Conservation (phyloP, 2,329 filamentous ascomycete genomes). For the Xylariaceae sp. region DNA sequence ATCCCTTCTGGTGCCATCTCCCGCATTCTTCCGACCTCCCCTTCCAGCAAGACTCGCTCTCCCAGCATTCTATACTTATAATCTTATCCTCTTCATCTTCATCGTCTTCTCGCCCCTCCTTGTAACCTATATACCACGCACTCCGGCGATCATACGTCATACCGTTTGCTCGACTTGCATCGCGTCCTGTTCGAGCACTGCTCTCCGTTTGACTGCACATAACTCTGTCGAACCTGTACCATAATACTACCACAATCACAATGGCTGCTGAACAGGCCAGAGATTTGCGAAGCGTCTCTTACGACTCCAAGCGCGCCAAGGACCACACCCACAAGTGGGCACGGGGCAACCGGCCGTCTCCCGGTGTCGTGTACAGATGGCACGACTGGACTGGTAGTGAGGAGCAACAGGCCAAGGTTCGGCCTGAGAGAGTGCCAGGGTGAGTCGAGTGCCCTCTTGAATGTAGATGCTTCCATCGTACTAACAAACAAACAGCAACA, state of each 20-base stretch:
- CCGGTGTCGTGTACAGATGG: slow-evolving; percentile 25
- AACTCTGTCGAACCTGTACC: background rate
- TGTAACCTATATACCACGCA: slow-evolving; percentile 6
- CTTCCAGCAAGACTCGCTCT: slow-evolving; percentile 15
- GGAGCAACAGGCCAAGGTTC: slow-evolving; percentile 32
- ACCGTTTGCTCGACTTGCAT: background rate
- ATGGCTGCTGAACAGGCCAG: slow-evolving; percentile 34
- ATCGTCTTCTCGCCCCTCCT: background rate
- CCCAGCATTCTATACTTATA: background rate
- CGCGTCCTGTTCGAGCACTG: background rate
- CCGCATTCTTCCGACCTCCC: slow-evolving; percentile 10
- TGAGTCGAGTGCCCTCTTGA: slow-evolving; percentile 32
- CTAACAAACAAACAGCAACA: slow-evolving; percentile 6
- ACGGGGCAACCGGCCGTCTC: slow-evolving; percentile 32
- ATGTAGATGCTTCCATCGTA: background rate
- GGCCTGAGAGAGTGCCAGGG: slow-evolving; percentile 34
- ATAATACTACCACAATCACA: background rate
- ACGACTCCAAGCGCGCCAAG: slow-evolving; percentile 42
- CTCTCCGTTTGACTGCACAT: background rate
- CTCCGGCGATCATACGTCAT: background rate
- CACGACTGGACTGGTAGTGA: slow-evolving; percentile 26
- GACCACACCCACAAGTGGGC: slow-evolving; percentile 41
- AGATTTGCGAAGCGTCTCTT: slow-evolving; percentile 41
- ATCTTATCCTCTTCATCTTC: background rate
- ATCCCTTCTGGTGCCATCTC: slow-evolving; percentile 23